Evolutionary conservation across 257 asterid genomes (phyloP).

Genomic region (Anisodus acutangulus): DNA sequence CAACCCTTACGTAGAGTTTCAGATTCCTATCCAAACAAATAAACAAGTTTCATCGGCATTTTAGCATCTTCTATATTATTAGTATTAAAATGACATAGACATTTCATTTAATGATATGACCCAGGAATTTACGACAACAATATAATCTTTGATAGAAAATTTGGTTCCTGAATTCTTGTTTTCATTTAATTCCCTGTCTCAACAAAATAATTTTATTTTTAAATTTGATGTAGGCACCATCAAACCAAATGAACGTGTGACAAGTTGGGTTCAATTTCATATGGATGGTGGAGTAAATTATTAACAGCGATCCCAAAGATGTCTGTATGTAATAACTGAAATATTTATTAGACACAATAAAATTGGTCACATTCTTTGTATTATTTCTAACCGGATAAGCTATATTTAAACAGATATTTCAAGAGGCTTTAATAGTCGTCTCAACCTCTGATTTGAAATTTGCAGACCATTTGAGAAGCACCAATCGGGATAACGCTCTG

Average conservation of each 20-base stretch:
- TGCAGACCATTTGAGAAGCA: too few relatives aligned
- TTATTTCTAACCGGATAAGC: background rate
- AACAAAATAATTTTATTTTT: background rate
- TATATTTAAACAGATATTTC: background rate
- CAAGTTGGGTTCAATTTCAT: background rate
- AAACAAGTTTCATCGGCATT: background rate
- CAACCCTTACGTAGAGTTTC: background rate
- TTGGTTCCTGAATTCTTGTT: background rate
- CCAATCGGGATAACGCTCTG: too few relatives aligned
- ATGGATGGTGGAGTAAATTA: background rate
- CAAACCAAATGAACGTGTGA: background rate
- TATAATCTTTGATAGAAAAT: background rate
- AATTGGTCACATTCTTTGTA: background rate
- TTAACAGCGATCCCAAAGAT: background rate
- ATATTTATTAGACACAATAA: too few relatives aligned
- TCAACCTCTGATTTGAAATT: too few relatives aligned
- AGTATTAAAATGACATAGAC: background rate
- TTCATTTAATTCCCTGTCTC: background rate
- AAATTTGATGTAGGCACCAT: background rate
- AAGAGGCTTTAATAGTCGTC: background rate
- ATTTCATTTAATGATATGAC: conserved; percentile 9
- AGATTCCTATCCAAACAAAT: conserved; percentile 10
- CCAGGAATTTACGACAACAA: background rate
- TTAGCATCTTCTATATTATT: background rate
- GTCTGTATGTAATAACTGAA: background rate